These are phyloP conservation scores for Lomentospora prolificans DNA, from an alignment of 2,329 filamentous ascomycete species.

Conservation along the genomic window DNA sequence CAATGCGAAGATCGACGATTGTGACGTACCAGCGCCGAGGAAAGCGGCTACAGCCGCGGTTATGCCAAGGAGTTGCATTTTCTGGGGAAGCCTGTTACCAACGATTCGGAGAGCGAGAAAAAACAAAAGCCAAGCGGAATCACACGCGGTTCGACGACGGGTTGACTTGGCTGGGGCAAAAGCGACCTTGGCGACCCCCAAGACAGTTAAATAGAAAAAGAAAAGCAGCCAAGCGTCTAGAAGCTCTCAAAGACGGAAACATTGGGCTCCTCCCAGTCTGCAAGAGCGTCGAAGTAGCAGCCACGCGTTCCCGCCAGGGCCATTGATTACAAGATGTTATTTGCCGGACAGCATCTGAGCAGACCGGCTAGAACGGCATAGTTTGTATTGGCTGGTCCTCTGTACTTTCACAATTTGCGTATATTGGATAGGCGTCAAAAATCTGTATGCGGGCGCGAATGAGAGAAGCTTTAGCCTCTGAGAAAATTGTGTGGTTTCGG, in stretches of 20 bases:
- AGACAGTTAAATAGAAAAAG: neutral
- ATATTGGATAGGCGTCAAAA: neutral
- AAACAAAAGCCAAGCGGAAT: neutral
- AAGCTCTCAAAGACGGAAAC: neutral
- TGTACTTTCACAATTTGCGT: neutral
- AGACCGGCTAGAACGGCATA: neutral
- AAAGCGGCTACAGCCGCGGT: conserved; percentile 3
- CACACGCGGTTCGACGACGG: neutral
- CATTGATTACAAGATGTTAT: too few relatives aligned
- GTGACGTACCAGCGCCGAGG: conserved; percentile 2
- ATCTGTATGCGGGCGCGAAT: neutral
- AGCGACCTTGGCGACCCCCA: neutral
- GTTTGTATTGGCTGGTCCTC: neutral
- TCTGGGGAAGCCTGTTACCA: neutral
- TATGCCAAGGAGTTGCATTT: conserved; percentile 2
- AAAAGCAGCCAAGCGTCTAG: neutral
- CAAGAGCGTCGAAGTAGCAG: neutral
- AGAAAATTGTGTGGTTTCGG: neutral
- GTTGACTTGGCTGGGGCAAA: neutral
- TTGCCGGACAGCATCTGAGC: neutral
- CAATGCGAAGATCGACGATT: neutral
- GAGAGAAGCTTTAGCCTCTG: neutral
- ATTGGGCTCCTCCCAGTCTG: neutral
- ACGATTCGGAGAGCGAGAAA: neutral
- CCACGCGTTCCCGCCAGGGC: too few relatives aligned